phyloP scores from a whole-genome alignment of 2,329 filamentous ascomycete genomes.

The Paraconiothyrium sp. region DNA sequence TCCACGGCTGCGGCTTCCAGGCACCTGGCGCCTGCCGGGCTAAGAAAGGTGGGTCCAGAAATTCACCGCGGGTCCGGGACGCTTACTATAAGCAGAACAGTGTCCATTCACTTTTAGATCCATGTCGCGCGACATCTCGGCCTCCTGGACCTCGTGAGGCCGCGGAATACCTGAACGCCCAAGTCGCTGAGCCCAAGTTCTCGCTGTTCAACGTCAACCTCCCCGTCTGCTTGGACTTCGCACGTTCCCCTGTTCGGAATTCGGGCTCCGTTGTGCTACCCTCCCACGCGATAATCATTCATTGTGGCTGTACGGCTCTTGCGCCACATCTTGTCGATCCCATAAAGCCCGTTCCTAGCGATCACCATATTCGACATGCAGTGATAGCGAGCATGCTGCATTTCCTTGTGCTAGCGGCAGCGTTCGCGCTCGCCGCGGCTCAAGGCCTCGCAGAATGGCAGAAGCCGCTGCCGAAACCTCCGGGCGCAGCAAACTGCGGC shows the following conservation, averaged over 20 bases:
- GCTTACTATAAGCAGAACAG: not conserved
- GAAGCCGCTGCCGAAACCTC: conserved; percentile 15
- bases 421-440: conserved; percentile 11
- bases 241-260: not conserved
- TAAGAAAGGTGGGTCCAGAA: conserved; percentile 6
- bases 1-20: conserved; percentile 7
- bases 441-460: conserved; percentile 19
- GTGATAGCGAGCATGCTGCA: conserved; percentile 15
- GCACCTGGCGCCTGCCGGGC: conserved; percentile 2
- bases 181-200: not conserved
- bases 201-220: not conserved
- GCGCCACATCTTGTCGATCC: conserved; percentile 6
- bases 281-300: not conserved
- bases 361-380: not conserved
- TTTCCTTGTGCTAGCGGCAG: conserved; percentile 10
- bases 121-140: not conserved
- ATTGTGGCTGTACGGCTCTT: conserved; percentile 8
- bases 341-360: not conserved
- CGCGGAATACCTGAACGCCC: not conserved
- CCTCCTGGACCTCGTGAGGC: not conserved
- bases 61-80: not conserved
- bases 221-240: not conserved
- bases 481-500: conserved; percentile 16
- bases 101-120: not conserved
- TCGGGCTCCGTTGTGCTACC: not conserved